These are phyloP conservation scores for Monilinia fructicola DNA, from an alignment of 2,329 filamentous ascomycete genomes.

Conservation along the genomic window DNA sequence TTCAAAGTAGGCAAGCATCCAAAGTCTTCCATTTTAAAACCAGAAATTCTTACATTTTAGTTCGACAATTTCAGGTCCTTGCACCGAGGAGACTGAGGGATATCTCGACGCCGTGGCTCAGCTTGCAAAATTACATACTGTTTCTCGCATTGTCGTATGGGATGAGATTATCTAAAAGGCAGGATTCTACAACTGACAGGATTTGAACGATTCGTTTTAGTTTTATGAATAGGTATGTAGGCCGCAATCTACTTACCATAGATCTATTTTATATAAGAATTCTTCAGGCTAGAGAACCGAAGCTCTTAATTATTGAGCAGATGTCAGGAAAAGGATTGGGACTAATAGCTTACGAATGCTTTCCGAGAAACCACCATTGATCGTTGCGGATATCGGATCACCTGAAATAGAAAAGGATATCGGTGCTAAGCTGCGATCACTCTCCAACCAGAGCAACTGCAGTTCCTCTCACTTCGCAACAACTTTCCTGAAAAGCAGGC, in stretches of 20 bases:
- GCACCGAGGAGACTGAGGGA: slow-evolving; percentile 25
- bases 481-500: slow-evolving; percentile 29
- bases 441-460: slow-evolving; percentile 23
- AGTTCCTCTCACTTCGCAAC: slow-evolving; percentile 33
- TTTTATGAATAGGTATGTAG: slow-evolving; percentile 38
- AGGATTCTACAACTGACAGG: slow-evolving; percentile 32
- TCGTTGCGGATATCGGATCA: slow-evolving; percentile 17
- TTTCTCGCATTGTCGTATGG: slow-evolving; percentile 33
- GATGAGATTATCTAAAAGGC: slow-evolving; percentile 27
- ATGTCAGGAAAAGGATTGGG: slow-evolving; percentile 44
- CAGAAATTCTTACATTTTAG: slow-evolving; percentile 40
- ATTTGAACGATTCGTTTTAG: slow-evolving; percentile 32
- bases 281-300: slow-evolving; percentile 16
- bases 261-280: slow-evolving; percentile 8
- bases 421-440: too few species aligned
- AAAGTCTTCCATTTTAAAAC: slow-evolving; percentile 35
- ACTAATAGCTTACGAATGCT: slow-evolving; percentile 45
- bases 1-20: slow-evolving; percentile 38
- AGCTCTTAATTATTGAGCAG: slow-evolving; percentile 22
- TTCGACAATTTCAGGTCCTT: slow-evolving; percentile 33
- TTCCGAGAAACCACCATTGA: slow-evolving; percentile 44
- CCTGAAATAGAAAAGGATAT: not conserved
- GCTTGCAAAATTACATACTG: slow-evolving; percentile 30
- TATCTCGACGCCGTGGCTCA: slow-evolving; percentile 25
- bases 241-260: slow-evolving; percentile 17